Conservation (phyloP, 2,329 filamentous ascomycete genomes). For the Ascochyta rabiei region DNA sequence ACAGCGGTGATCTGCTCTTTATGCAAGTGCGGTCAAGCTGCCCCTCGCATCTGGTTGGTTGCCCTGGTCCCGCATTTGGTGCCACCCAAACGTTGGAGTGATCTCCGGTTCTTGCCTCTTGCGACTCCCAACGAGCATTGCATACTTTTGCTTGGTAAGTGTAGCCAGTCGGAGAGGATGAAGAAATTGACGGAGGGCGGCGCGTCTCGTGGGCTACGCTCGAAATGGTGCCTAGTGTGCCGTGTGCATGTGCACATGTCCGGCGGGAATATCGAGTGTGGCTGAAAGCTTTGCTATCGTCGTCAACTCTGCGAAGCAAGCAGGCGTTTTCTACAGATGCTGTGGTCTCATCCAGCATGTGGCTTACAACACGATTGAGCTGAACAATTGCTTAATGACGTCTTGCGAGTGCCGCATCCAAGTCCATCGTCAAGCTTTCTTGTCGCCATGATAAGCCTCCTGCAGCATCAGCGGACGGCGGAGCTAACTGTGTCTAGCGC, state of each 20-base stretch:
- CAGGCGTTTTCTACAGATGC: background rate
- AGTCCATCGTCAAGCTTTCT: slow-evolving; percentile 5
- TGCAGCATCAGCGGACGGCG: slow-evolving; percentile 9
- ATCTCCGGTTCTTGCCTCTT: slow-evolving; percentile 14
- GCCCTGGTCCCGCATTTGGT: slow-evolving; percentile 11
- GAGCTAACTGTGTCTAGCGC: slow-evolving; percentile 4
- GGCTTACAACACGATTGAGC: background rate
- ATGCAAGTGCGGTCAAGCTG: background rate
- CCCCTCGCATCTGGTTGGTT: slow-evolving; percentile 9
- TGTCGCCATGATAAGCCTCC: slow-evolving; percentile 6
- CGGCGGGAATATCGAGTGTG: slow-evolving; percentile 7
- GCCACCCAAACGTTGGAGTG: slow-evolving; percentile 7
- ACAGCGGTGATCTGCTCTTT: slow-evolving; percentile 6
- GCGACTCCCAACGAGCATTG: slow-evolving; percentile 8
- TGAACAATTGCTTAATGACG: background rate
- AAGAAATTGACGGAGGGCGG: background rate
- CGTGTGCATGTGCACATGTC: slow-evolving; percentile 9
- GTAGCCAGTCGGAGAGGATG: background rate
- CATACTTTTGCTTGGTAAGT: background rate
- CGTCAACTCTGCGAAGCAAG: background rate
- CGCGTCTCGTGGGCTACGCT: background rate
- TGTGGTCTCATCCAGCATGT: background rate
- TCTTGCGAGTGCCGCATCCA: background rate
- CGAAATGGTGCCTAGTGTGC: background rate
- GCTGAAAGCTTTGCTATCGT: background rate